Evolutionary conservation across 257 asterid species (phyloP), one percentile per base, ranked within the genome.

Genomic region (Plectranthus barbatus): DNA sequence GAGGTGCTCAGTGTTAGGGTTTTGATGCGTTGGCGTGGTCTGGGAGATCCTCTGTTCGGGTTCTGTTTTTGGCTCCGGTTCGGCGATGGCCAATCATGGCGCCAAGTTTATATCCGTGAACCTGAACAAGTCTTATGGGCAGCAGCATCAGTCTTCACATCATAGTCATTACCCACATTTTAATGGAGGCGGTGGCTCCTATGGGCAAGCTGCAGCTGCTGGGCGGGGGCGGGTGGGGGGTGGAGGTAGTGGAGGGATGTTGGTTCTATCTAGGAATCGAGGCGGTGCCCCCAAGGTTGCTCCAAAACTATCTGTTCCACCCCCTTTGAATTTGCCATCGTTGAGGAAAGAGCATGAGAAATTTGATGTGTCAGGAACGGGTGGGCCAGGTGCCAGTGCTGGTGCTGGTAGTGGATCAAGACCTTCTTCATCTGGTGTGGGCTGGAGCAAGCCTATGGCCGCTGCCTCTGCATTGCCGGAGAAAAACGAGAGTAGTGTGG

Each of bases 311-410:
- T 90, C 97, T 24, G 86, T 90, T 76, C 97, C 96, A 36, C 94
- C 97, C 79, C 99, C 97, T 82, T 69, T 93, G 81, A 93, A 93
- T 78, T 79, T 93, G 75, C 97, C 97, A 0, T 93, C 99, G 3
- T 63, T 93, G 89, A 84, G 96, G 82, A 93, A 87, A 73, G 99
- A 93, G 48, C 95, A 93, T 53, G 92, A 87, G 82, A 85, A 74
- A 73, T 85, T 77, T 63, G 97, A 93, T 80, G 49, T 33, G 20
- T 75, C 79, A 0, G 91, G 94, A 53, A 70, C 83, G 3, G 83
- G 86, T 24, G 94, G 87, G 45, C 13, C 74, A 0, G 84, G 87
- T 24, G 74, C 83, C 42, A 83, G 88, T 54, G 74, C 81, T 60
- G 87, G 90, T 44, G 67, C 77, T 23, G 95, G 91, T 48, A 70